Conservation (phyloP, 1,284 basidiomycete species). For the Sporisorium exsertum region DNA sequence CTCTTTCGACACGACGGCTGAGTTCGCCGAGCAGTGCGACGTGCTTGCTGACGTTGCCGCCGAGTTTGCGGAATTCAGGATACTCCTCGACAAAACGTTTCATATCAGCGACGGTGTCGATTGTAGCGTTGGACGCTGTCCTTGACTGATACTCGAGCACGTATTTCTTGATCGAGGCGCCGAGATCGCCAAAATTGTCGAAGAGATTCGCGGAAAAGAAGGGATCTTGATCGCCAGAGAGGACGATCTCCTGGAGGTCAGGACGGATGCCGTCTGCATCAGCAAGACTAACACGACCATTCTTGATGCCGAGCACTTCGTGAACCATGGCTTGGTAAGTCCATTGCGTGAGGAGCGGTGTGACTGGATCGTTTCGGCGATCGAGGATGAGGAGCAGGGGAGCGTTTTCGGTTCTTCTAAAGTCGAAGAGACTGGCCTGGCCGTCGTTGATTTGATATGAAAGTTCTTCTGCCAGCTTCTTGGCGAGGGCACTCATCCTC, state of each 20-base stretch:
- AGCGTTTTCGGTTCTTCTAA: slow-evolving; percentile 72
- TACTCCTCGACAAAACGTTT: slow-evolving; percentile 91
- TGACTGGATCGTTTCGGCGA: slow-evolving; percentile 95
- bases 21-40: slow-evolving; percentile 96
- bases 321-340: slow-evolving; percentile 99
- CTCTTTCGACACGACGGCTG: slow-evolving; percentile 85
- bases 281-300: slow-evolving; percentile 88
- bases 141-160: slow-evolving; percentile 90
- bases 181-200: slow-evolving; percentile 96
- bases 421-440: slow-evolving; percentile 71
- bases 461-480: slow-evolving; percentile 86
- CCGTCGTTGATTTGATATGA: slow-evolving; percentile 72
- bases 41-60: slow-evolving; percentile 98
- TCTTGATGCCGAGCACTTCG: slow-evolving; percentile 91
- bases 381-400: slow-evolving; percentile 77
- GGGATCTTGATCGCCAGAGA: slow-evolving; percentile 89
- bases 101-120: slow-evolving; percentile 90
- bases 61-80: slow-evolving; percentile 94
- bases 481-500: slow-evolving; percentile 89
- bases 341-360: slow-evolving; percentile 97
- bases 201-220: slow-evolving; percentile 94
- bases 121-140: slow-evolving; percentile 81
- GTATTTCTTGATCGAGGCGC: slow-evolving; percentile 90
- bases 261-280: slow-evolving; percentile 86
- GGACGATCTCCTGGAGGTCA: slow-evolving; percentile 94